Conservation (phyloP, 1,139 yeast species). For the Debaryomyces psychrophilus region DNA sequence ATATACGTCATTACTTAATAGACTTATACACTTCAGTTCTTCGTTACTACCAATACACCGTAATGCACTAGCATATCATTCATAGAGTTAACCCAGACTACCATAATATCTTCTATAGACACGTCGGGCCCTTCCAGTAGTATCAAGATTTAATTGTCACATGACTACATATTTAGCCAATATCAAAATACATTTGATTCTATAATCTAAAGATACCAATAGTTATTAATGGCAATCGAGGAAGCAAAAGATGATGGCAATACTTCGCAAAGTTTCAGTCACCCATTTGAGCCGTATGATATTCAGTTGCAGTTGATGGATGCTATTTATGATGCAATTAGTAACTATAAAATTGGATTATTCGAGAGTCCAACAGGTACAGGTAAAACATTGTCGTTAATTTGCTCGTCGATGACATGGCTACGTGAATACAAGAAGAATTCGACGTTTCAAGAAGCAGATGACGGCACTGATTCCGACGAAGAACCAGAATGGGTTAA, state of each 20-base stretch:
- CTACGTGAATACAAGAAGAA: constrained; percentile 59
- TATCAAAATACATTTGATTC: not conserved
- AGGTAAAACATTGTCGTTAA: constrained; percentile 86
- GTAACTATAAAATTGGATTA: constrained; percentile 69
- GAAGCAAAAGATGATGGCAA: not conserved
- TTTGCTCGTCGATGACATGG: constrained; percentile 90
- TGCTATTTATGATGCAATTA: constrained; percentile 66
- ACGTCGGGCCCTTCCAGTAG: too few relatives aligned
- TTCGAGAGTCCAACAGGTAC: constrained; percentile 97
- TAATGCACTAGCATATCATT: too few relatives aligned
- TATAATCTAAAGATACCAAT: not conserved
- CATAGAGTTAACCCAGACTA: too few relatives aligned
- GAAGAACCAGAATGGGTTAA: constrained; percentile 68
- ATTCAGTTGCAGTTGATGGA: constrained; percentile 82
- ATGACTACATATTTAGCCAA: not conserved
- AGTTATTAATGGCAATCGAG: not conserved
- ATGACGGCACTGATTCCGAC: constrained; percentile 27
- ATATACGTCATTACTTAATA: not conserved
- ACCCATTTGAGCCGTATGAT: constrained; percentile 80
- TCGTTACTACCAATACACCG: too few relatives aligned
- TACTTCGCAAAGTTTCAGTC: constrained; percentile 45
- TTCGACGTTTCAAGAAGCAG: constrained; percentile 14
- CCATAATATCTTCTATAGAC: too few relatives aligned
- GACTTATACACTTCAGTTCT: too few relatives aligned
- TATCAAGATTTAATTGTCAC: not conserved